Evolutionary conservation across 2,329 filamentous ascomycete species (phyloP), one percentile per base, ranked within the genome.

Genomic region (Septoria linicola): DNA sequence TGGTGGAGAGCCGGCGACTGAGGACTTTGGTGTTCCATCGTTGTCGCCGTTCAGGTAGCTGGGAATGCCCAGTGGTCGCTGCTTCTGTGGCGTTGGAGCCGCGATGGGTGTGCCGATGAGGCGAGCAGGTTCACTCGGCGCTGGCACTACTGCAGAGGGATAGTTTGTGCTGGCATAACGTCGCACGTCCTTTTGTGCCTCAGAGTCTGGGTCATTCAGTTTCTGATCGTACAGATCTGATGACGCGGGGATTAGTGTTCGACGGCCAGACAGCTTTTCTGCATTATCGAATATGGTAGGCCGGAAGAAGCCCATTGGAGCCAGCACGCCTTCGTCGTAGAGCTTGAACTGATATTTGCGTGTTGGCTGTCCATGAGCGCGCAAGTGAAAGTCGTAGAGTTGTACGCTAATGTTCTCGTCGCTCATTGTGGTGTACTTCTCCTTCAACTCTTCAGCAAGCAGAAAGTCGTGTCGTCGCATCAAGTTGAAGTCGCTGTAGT

Each of bases 271-370:
- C 8, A 97, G 80, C 74, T 99, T 99, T 30, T 80, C 73, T 21
- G 80, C 82, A 62, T 90, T 86, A 66, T 95, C 89, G 61, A 97
- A 96, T 48, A 96, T 86, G 2, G 81, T 76, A 0, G 93, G 92
- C 54, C 92, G 87, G 69, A 95, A 96, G 63, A 91, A 88, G n/a
- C 90, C 91, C 85, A 96, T 89, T 1, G 91, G 87, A 0, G 93
- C 87, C n/a, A 99, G 78, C 61, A 95, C 88, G 17, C 95, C 87
- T 70, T 97, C 93, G 61, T 99, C 93, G 65, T 97, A 99, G 1
- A 88, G 91, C 76, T 97, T 97, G 78, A 96, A 97, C 34, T 84
- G 82, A 71, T 95, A 97, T 71, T 96, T 96, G 57, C 85, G 81
- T 1, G 93, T 99, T 44, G 93, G 86, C 67, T 96, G 85, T 46